Percentiles rank a stretch among this genome's conserved stretches.
Evolutionary conservation across 441 rosid species (phyloP).

Genomic region (Gossypium gossypioides): DNA sequence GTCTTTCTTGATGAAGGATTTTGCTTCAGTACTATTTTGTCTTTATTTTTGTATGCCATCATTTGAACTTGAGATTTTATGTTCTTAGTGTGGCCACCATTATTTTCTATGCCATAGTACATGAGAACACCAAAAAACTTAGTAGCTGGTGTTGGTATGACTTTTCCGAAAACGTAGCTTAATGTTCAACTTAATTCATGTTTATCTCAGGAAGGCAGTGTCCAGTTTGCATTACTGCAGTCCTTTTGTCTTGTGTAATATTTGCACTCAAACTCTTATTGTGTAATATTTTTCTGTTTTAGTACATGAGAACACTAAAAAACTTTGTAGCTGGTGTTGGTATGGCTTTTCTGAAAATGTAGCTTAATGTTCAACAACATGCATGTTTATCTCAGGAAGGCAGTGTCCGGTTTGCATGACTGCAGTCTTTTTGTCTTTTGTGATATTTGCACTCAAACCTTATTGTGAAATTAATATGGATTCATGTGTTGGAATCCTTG

Average conservation of each 20-base stretch:
- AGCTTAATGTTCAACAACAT: background rate
- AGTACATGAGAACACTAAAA: background rate
- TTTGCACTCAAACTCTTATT: background rate
- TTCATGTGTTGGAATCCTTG: background rate
- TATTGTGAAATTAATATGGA: background rate
- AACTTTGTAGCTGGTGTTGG: background rate
- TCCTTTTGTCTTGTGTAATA: background rate
- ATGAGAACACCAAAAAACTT: background rate
- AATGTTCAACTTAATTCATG: background rate
- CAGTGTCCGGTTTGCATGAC: background rate
- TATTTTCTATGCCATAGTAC: background rate
- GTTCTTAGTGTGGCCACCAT: background rate
- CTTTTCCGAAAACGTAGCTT: background rate
- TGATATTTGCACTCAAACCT: background rate
- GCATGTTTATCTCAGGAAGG: background rate
- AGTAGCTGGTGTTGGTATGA: background rate
- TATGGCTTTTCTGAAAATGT: background rate
- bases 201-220: background rate
- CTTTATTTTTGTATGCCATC: background rate
- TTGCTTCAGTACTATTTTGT: background rate
- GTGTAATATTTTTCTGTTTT: background rate
- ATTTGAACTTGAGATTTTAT: background rate
- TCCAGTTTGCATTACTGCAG: background rate
- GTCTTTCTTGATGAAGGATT: background rate
- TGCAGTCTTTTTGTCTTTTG: background rate